phyloP scores from a whole-genome alignment of 495 filamentous ascomycete species.

The Penicillium egyptiacum region DNA sequence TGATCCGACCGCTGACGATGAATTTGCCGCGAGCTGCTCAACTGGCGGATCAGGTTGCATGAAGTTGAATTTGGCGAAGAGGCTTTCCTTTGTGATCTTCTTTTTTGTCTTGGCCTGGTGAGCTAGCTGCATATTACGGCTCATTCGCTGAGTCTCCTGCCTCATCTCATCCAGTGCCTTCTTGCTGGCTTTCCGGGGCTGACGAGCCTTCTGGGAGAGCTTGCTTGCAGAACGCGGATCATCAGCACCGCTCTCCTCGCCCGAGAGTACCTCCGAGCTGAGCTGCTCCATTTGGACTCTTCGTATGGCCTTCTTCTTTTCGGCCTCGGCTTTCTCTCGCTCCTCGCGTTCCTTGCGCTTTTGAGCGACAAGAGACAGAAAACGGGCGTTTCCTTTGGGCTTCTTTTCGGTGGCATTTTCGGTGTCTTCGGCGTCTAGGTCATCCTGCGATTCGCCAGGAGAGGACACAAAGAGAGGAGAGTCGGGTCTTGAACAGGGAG shows the following conservation, averaged over 20 bases:
- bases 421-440: conserved; percentile 13
- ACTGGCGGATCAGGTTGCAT: conserved; percentile 38
- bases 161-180: conserved; percentile 96
- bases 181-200: conserved; percentile 86
- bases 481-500: conserved; percentile 29
- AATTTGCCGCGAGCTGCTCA: conserved; percentile 30
- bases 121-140: conserved; percentile 84
- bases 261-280: conserved; percentile 38
- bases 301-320: conserved; percentile 52
- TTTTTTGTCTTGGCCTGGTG: conserved; percentile 89
- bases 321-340: conserved; percentile 55
- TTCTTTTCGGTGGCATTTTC: conserved; percentile 45
- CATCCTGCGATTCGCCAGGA: conserved; percentile 15
- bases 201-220: conserved; percentile 63
- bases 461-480: conserved; percentile 48
- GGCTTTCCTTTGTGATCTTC: conserved; percentile 79
- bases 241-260: conserved; percentile 49
- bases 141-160: conserved; percentile 87
- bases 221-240: conserved; percentile 58
- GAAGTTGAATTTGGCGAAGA: conserved; percentile 85
- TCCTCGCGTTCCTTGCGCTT: conserved; percentile 70
- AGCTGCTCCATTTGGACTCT: conserved; percentile 36
- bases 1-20: conserved; percentile 44
- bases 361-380: conserved; percentile 66
- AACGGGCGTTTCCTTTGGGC: conserved; percentile 56